Base-by-base conservation (phyloP, 2,329 filamentous ascomycete genomes). In the Blastomyces gilchristii region DNA sequence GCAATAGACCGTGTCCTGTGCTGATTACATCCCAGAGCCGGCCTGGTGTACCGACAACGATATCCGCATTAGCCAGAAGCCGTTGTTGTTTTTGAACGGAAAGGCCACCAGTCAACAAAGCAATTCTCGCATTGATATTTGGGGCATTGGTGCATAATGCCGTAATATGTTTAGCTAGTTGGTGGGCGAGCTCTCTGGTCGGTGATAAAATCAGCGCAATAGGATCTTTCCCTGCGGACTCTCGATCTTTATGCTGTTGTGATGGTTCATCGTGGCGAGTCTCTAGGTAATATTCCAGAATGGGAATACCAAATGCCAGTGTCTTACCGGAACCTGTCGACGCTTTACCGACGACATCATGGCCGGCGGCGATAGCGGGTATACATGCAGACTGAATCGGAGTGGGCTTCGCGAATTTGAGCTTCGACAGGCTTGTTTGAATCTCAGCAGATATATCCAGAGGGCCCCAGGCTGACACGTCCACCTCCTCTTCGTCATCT, bases 311-410 rank as follows among this genome's bases (percentile, higher is more conserved):
- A 74, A 96, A 99, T 0, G 94, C 93, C 54, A 99, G 79, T 0
- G 94, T 99, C 77, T 99, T 99, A 69, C 94, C 94, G 16, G 94
- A 97, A 67, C 94, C 94, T 0, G 94, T 99, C 12, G 93, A 88
- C 1, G 94, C 94, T 77, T 99, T 99, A 52, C 94, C 94, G 67
- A 99, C 89, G 18, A 97, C 88, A 75, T 99, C 93, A 72, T 90
- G 89, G 0, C 93, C 93, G 6, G 85, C 84, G 25, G 93, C 73
- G 56, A 97, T 89, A 61, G 89, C 83, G 0, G 94, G 92, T 68
- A 99, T 96, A 0, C 90, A 81, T 43, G 85, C 81, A 25, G 81
- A 77, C 73, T 99, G 94, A 63, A 99, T 96, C 0, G 83, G 77
- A 0, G 92, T 97, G 0, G 94, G 94, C 64, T 85, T 86, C 4